These are phyloP conservation scores for Zygosaccharomyces pseudobailii DNA, from an alignment of 1,139 yeast genomes.

Conservation along the genomic window DNA sequence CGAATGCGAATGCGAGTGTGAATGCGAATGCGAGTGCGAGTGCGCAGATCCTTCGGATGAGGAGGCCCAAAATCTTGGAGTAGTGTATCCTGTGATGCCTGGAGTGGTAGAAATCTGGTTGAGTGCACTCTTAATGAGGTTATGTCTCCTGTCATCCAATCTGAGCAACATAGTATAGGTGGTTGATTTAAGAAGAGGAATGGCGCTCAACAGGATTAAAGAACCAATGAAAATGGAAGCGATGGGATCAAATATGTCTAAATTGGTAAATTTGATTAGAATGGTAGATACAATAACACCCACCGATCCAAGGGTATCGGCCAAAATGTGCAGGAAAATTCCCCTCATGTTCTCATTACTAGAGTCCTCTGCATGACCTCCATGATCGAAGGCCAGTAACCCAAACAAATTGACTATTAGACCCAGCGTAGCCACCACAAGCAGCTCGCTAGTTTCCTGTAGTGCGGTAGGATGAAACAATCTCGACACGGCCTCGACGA, in stretches of 20 bases:
- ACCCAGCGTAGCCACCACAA: conserved; percentile 81
- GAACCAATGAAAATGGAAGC: conserved; percentile 86
- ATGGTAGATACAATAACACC: conserved; percentile 90
- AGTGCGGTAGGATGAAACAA: conserved; percentile 70
- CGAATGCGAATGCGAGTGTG: conserved; percentile 20
- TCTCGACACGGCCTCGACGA: conserved; percentile 82
- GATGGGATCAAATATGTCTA: conserved; percentile 76
- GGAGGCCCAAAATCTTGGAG: conserved; percentile 89
- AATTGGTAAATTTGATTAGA: conserved; percentile 51
- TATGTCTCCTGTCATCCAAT: conserved; percentile 54
- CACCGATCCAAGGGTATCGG: conserved; percentile 94
- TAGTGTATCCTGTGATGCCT: conserved; percentile 80
- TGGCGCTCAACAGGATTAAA: conserved; percentile 72
- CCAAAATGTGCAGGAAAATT: conserved; percentile 83
- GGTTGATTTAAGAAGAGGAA: conserved; percentile 79
- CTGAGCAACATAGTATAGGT: conserved; percentile 68
- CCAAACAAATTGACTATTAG: conserved; percentile 86
- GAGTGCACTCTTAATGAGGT: conserved; percentile 55
- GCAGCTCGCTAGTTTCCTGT: conserved; percentile 77
- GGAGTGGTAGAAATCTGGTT: conserved; percentile 63
- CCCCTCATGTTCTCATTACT: conserved; percentile 89
- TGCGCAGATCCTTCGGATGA: conserved; percentile 27
- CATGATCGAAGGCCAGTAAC: conserved; percentile 86
- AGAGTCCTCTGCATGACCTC: conserved; percentile 40
- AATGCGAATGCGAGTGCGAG: conserved; percentile 19